phyloP scores from a whole-genome alignment of 306 rosid species.

The Prunus armeniaca region DNA sequence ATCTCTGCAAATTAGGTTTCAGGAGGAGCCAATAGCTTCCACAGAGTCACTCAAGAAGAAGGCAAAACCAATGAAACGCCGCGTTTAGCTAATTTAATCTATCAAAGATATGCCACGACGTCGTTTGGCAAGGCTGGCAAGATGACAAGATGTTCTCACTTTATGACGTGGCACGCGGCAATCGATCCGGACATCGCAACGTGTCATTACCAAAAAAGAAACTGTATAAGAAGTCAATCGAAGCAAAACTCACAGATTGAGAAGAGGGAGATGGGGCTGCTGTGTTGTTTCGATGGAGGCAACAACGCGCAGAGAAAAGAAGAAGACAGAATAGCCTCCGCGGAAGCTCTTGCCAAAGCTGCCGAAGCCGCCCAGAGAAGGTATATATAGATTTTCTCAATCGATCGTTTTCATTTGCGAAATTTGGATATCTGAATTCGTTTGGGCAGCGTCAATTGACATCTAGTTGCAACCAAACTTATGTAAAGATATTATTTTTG shows the following conservation, averaged over 20 bases:
- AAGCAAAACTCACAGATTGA: not conserved
- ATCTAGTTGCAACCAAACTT: not conserved
- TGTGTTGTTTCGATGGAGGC: slow-evolving; percentile 68
- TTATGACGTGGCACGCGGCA: slow-evolving; percentile 3
- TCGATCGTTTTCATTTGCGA: not conserved
- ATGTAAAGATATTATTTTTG: not conserved
- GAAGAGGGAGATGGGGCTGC: slow-evolving; percentile 4
- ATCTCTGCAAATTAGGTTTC: slow-evolving; percentile 27
- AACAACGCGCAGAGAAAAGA: slow-evolving; percentile 64
- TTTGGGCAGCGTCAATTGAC: not conserved
- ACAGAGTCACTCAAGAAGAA: not conserved
- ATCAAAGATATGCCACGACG: not conserved
- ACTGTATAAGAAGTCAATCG: not conserved
- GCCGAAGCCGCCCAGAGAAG: slow-evolving; percentile 94
- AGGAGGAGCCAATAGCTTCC: too few relatives aligned
- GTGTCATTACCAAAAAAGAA: not conserved
- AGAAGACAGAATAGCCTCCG: slow-evolving; percentile 74
- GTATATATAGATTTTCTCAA: slow-evolving; percentile 14
- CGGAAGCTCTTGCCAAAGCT: slow-evolving; percentile 76
- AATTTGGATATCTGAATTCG: not conserved
- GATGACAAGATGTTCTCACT: not conserved
- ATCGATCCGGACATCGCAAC: not conserved
- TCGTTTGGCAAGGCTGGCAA: not conserved
- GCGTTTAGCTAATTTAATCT: not conserved
- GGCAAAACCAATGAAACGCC: not conserved